Conservation (phyloP, 2,329 filamentous ascomycete species). For the Diaporthe sp. region DNA sequence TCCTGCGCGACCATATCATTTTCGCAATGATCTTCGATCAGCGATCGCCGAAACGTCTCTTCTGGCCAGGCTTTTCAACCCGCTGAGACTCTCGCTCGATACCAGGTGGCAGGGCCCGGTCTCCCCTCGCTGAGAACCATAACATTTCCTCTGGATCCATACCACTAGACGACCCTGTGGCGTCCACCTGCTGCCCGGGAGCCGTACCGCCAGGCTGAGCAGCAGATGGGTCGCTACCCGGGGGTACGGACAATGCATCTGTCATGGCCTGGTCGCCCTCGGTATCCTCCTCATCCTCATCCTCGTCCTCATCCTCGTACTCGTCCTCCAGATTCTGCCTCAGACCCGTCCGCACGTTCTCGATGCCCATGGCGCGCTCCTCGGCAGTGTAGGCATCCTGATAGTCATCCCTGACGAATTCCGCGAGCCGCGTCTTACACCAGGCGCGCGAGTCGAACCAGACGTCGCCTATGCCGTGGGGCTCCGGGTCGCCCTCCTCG, state of each 20-base stretch:
- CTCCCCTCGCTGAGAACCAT: conserved; percentile 33
- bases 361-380: conserved; percentile 75
- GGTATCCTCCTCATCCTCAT: conserved; percentile 65
- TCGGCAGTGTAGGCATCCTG: conserved; percentile 79
- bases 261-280: conserved; percentile 56
- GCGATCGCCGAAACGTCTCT: conserved; percentile 28
- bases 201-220: conserved; percentile 33
- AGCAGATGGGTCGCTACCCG: conserved; percentile 7
- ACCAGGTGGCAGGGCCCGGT: conserved; percentile 26
- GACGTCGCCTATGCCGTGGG: conserved; percentile 52
- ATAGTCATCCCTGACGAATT: conserved; percentile 62
- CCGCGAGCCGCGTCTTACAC: conserved; percentile 50
- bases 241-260: conserved; percentile 34
- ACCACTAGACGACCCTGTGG: background rate
- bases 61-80: conserved; percentile 7
- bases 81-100: conserved; percentile 31
- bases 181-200: background rate
- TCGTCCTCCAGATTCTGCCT: conserved; percentile 66
- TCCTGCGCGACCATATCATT: too few relatives aligned
- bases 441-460: conserved; percentile 54
- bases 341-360: conserved; percentile 81
- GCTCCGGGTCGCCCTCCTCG: conserved; percentile 55
- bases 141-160: conserved; percentile 33
- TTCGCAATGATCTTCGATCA: background rate
- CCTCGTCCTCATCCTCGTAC: conserved; percentile 68